Evolutionary conservation across 2,329 filamentous ascomycete genomes (phyloP), one percentile per base, ranked within the genome.

Genomic region (Curvularia sp.): DNA sequence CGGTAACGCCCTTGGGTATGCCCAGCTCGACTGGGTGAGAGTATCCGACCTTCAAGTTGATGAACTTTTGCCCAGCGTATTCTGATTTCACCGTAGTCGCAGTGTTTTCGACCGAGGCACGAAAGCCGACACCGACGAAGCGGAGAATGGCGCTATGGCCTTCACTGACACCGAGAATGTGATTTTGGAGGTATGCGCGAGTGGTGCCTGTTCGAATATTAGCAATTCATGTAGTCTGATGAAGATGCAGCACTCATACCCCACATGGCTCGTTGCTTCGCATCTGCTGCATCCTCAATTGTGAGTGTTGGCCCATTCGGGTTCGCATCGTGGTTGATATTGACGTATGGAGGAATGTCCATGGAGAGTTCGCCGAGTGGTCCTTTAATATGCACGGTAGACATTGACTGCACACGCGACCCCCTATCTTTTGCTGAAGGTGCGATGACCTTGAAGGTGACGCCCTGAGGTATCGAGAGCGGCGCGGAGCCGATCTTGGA

Each of bases 201-300:
- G 88, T 90, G 5, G 94, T 98, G 63, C 93, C 93, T 97, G 65
- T 15, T 2, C 1, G 27, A 3, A 23, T 5, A 46, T 66, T 58
- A 67, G 58, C 42, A 38, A 15, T 30, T 15, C 19, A 39, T 7
- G 12, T 34, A 38, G 30, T 12, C 21, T 21, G 5, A 9, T 23
- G 10, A 10, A 74, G 55, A 30, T 6, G 21, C 7, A 21, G 18
- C 6, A 1, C 0, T 21, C 49, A 57, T 77, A 97, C 94, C 95
- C 95, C 95, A 98, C 93, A 98, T 98, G 78, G 91, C 91, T 74
- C 89, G 89, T 79, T 98, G 94, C 63, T 91, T 83, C 80, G 88
- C 89, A 52, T 87, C 78, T 18, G 86, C 80, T 18, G 82, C 78
- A 77, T 98, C 86, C 71, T 88, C 78, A 10, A 99, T 87, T 54